A percentile compares a stretch with the other conserved stretches of the same genome.
These are phyloP conservation scores for Rhizopus delemar DNA, from an alignment of 371 early-diverging fungal genomes.

Conservation along the genomic window DNA sequence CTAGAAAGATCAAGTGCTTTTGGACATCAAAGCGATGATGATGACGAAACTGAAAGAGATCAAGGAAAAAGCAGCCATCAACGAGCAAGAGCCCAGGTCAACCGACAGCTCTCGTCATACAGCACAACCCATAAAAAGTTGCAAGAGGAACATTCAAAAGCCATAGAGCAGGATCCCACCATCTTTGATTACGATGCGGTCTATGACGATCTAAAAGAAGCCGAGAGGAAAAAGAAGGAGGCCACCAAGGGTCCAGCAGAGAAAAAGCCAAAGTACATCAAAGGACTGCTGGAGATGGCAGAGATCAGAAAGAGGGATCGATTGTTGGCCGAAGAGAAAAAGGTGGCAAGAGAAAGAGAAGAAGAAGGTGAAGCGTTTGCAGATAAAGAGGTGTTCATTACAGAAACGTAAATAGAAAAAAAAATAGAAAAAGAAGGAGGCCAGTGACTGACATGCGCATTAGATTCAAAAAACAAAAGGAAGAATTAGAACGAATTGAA, in stretches of 20 bases:
- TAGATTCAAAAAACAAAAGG: conserved; percentile 78
- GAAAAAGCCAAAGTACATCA: conserved; percentile 78
- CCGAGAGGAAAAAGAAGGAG: conserved; percentile 55
- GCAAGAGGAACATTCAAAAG: conserved; percentile 60
- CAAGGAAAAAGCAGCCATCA: conserved; percentile 8
- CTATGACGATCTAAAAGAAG: conserved; percentile 82
- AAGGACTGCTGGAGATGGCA: conserved; percentile 71
- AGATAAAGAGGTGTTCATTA: conserved; percentile 85
- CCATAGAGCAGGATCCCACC: conserved; percentile 78
- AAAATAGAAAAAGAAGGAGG: neutral
- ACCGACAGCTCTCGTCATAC: conserved; percentile 34
- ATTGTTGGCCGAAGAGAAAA: conserved; percentile 77
- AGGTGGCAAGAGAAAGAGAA: conserved; percentile 73
- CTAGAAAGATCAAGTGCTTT: conserved; percentile 27
- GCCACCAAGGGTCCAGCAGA: conserved; percentile 36
- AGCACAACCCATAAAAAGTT: conserved; percentile 41
- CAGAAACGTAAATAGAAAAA: conserved; percentile 63
- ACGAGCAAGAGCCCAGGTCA: conserved; percentile 35
- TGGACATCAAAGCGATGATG: conserved; percentile 25
- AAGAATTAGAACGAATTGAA: conserved; percentile 75
- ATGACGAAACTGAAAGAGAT: conserved; percentile 23
- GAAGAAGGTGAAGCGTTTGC: conserved; percentile 57
- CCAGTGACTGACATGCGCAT: neutral
- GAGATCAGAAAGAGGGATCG: conserved; percentile 83
- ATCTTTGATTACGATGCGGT: conserved; percentile 91